Base-by-base conservation (phyloP, 257 asterid species). In the Solanum ossicruentum region DNA sequence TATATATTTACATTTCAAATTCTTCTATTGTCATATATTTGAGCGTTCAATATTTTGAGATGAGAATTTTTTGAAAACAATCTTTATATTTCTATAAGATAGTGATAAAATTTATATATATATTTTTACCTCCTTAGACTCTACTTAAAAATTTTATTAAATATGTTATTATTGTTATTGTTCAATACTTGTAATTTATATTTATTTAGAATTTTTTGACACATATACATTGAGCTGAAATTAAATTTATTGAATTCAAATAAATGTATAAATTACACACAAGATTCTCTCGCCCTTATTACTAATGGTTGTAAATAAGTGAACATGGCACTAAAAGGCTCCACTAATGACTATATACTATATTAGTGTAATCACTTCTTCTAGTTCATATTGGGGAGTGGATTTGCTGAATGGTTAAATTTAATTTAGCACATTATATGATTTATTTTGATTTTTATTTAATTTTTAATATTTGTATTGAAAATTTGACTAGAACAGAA, bases 401-500 rank as follows among this genome's bases (percentile, higher is more conserved):
- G 18, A 56, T 8, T 56, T 3, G 0, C 9, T 17, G 8, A 17
- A 1, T 56, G 2, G 10, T 3, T 20, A 58, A n/a, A 58, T 58
- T 9, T 9, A 1, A 58, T 3, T 58, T 58, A 0, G 2, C 11
- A 20, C 1, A 57, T 11, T 18, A 8, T 1, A 1, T 9, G 0
- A n/a, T 20, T 9, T 4, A 58, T 58, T 4, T 9, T 56, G 7
- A 8, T 17, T 55, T 18, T 10, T 0, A 7, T 18, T 7, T 3
- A 57, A 0, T 4, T 58, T 58, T 58, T 58, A 20, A 1, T 57
- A 20, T 20, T 10, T 20, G 10, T n/a, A 57, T 8, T 58, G 4
- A 58, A 32, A n/a, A 4, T n/a, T 0, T 0, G 1, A n/a, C 4
- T n/a, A 58, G n/a, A 58, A n/a, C 0, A 10, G 1, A n/a, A 58